Evolutionary conservation across 768 basidiomycete species (phyloP).

Genomic region (Mycena alexandri): DNA sequence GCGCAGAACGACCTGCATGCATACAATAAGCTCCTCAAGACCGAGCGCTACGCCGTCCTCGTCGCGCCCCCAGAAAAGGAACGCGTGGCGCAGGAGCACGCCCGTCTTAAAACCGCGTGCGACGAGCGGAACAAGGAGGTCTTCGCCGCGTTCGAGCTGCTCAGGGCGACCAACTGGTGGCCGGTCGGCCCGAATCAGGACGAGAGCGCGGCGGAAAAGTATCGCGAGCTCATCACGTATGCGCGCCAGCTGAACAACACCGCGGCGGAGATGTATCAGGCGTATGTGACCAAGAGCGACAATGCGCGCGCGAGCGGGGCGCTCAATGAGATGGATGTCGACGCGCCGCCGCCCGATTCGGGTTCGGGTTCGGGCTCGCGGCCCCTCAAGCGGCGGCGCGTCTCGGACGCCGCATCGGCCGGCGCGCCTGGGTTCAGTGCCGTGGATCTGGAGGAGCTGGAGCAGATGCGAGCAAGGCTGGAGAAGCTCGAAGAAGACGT

Average conservation of each 20-base stretch:
- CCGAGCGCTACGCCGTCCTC: slow-evolving; percentile 31
- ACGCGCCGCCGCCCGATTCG: slow-evolving; percentile 33
- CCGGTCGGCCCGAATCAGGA: slow-evolving; percentile 42
- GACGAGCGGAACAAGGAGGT: slow-evolving; percentile 40
- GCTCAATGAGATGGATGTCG: slow-evolving; percentile 19
- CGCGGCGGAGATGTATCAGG: slow-evolving; percentile 40
- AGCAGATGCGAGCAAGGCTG: slow-evolving; percentile 38
- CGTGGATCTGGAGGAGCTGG: slow-evolving; percentile 38
- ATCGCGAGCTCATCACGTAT: slow-evolving; percentile 40
- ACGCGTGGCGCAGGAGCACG: slow-evolving; percentile 33
- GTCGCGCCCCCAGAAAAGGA: slow-evolving; percentile 33
- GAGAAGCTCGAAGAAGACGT: slow-evolving; percentile 39
- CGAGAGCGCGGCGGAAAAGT: slow-evolving; percentile 36
- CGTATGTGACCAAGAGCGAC: slow-evolving; percentile 36
- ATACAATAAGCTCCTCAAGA: slow-evolving; percentile 33
- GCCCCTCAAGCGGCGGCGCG: slow-evolving; percentile 48
- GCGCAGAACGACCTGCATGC: neutral
- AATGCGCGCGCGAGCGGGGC: slow-evolving; percentile 1
- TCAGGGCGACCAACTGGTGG: slow-evolving; percentile 47
- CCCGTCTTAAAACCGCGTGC: slow-evolving; percentile 37
- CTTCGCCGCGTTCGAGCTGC: slow-evolving; percentile 31
- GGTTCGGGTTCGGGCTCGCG: slow-evolving; percentile 22
- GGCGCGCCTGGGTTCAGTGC: slow-evolving; percentile 37
- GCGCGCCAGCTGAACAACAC: slow-evolving; percentile 40
- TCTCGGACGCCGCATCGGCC: slow-evolving; percentile 26